Conservation (phyloP, 495 filamentous ascomycete species). For the Aspergillus nanangensis region DNA sequence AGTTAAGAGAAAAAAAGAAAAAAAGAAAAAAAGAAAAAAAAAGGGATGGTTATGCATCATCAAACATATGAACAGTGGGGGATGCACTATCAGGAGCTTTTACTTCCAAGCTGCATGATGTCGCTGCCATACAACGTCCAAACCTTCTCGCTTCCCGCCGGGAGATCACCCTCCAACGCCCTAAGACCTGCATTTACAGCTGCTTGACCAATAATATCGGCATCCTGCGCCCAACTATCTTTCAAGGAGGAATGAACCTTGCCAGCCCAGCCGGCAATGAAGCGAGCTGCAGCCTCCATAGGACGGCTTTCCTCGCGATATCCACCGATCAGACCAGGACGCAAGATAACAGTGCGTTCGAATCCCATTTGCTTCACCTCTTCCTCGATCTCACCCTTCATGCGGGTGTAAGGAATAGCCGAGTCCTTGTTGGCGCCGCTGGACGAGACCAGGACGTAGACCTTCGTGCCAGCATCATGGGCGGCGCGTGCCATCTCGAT, state of each 20-base stretch:
- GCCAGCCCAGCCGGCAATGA: constrained; percentile 45
- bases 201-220: constrained; percentile 67
- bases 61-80: too few relatives aligned
- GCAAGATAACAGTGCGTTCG: constrained; percentile 66
- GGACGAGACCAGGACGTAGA: constrained; percentile 65
- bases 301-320: constrained; percentile 54
- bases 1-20: too few relatives aligned
- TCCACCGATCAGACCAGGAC: constrained; percentile 74
- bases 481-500: constrained; percentile 64
- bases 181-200: constrained; percentile 53
- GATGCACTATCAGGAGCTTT: too few relatives aligned
- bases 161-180: constrained; percentile 43
- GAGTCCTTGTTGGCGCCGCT: constrained; percentile 45
- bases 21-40: too few relatives aligned
- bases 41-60: too few relatives aligned
- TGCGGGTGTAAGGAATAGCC: constrained; percentile 53
- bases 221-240: constrained; percentile 70
- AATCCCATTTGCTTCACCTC: constrained; percentile 67
- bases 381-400: constrained; percentile 82
- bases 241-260: constrained; percentile 52
- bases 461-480: constrained; percentile 56
- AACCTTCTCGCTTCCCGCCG: constrained; percentile 39
- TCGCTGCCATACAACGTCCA: constrained; percentile 34
- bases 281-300: constrained; percentile 41
- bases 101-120: constrained; percentile 29